A percentile compares a stretch with the other conserved stretches of the same genome.
Evolutionary conservation across 306 rosid genomes (phyloP).

Genomic region (Nissolia schottii): DNA sequence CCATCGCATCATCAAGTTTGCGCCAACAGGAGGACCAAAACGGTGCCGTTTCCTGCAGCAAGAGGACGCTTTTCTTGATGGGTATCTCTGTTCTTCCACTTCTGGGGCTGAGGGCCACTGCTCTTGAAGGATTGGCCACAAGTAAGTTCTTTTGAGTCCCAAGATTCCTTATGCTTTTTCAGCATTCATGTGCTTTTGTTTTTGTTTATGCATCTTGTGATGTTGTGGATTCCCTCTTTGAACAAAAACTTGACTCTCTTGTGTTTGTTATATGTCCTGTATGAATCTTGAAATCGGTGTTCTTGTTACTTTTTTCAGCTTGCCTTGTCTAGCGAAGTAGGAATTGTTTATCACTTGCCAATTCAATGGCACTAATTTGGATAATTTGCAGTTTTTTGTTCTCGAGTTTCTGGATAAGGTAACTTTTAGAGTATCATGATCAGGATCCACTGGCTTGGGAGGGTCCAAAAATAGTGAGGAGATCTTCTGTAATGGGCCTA

Average conservation of each 20-base stretch:
- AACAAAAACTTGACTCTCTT: neutral
- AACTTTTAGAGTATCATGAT: too few relatives aligned
- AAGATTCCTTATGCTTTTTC: neutral
- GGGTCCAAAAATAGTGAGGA: neutral
- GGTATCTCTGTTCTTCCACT: conserved; percentile 68
- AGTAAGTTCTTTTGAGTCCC: conserved; percentile 30
- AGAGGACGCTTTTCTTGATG: conserved; percentile 56
- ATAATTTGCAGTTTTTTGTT: neutral
- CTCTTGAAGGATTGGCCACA: conserved; percentile 44
- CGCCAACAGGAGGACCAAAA: conserved; percentile 25
- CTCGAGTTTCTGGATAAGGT: neutral
- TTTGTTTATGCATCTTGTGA: neutral
- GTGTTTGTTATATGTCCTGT: neutral
- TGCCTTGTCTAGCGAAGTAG: too few relatives aligned
- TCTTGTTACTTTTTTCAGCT: neutral
- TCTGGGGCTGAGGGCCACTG: conserved; percentile 51
- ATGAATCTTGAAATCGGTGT: neutral
- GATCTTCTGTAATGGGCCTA: too few relatives aligned
- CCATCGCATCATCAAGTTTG: conserved; percentile 28
- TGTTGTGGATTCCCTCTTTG: neutral
- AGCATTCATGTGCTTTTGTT: neutral
- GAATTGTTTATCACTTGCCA: too few relatives aligned
- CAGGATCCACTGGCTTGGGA: neutral
- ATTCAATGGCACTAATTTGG: too few relatives aligned
- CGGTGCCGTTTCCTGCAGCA: conserved; percentile 25